Percentiles rank a stretch among this genome's conserved stretches.
Conservation (phyloP, 2,329 filamentous ascomycete genomes). For the Colletotrichum filicis region DNA sequence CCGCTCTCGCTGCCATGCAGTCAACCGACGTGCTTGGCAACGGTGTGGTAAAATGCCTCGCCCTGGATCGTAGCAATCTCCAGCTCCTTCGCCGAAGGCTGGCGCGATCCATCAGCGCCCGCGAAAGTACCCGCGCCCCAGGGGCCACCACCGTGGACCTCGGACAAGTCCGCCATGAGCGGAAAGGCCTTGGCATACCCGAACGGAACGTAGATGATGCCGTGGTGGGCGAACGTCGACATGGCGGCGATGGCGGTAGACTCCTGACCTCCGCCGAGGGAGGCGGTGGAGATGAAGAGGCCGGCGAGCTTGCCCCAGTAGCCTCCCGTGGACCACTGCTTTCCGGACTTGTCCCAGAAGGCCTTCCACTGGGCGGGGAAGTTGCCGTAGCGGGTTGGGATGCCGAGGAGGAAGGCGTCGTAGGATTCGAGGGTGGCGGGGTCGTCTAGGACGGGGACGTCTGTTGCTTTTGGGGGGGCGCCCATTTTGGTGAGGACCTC, state of each 20-base stretch:
- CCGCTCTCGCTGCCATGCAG: conserved; percentile 69
- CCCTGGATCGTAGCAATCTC: conserved; percentile 86
- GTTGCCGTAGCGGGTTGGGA: conserved; percentile 96
- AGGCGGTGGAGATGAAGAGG: conserved; percentile 89
- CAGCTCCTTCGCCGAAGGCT: conserved; percentile 81
- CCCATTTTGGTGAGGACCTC: conserved; percentile 93
- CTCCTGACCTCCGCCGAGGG: conserved; percentile 91
- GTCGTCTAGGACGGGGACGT: conserved; percentile 72
- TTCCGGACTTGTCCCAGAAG: conserved; percentile 91
- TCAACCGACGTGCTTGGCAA: conserved; percentile 81
- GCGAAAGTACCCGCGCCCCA: conserved; percentile 97
- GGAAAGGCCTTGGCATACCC: conserved; percentile 87
- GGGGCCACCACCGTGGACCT: conserved; percentile 86
- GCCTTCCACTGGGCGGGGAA: conserved; percentile 96
- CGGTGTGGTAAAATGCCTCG: conserved; percentile 81
- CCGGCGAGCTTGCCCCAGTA: conserved; percentile 92
- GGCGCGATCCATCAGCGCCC: conserved; percentile 81
- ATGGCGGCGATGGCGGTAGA: conserved; percentile 83
- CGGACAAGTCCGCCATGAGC: conserved; percentile 75
- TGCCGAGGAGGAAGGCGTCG: conserved; percentile 89
- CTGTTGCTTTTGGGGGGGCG: conserved; percentile 79
- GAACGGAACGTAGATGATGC: conserved; percentile 94
- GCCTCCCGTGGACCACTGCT: conserved; percentile 81
- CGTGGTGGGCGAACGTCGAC: conserved; percentile 91
- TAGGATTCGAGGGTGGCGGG: conserved; percentile 74